Evolutionary conservation across 208 protist species (phyloP).

Genomic region (Strigomonas culicis): DNA sequence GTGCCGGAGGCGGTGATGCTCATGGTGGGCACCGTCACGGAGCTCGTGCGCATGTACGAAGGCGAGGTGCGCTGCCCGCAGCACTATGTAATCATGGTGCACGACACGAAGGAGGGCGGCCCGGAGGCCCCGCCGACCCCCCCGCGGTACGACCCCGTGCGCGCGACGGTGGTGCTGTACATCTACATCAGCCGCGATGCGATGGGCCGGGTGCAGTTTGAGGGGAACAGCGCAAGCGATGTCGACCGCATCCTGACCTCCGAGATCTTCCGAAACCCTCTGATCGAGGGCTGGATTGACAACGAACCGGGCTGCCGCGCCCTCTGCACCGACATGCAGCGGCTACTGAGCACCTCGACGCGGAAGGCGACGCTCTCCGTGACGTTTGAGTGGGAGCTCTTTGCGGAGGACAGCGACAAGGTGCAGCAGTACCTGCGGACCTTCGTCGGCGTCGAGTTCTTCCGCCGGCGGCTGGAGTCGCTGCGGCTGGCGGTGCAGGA

Average conservation of each 20-base stretch:
- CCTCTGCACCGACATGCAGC: slow-evolving; percentile 39
- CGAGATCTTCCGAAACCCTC: slow-evolving; percentile 74
- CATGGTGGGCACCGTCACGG: slow-evolving; percentile 49
- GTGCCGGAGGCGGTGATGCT: slow-evolving; percentile 75
- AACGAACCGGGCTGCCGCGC: slow-evolving; percentile 40
- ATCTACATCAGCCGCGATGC: slow-evolving; percentile 49
- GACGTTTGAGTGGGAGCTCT: slow-evolving; percentile 70
- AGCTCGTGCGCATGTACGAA: slow-evolving; percentile 39
- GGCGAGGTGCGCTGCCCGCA: slow-evolving; percentile 38
- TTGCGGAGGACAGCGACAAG: slow-evolving; percentile 40
- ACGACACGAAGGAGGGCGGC: slow-evolving; percentile 19
- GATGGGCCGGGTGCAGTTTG: slow-evolving; percentile 47
- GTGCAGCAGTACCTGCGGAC: slow-evolving; percentile 65
- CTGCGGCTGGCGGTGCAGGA: slow-evolving; percentile 28
- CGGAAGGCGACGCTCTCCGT: slow-evolving; percentile 22
- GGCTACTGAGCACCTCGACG: slow-evolving; percentile 27
- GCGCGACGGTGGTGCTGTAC: slow-evolving; percentile 48
- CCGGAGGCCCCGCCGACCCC: slow-evolving; percentile 12
- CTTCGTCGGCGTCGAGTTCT: slow-evolving; percentile 57
- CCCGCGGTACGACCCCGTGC: slow-evolving; percentile 65
- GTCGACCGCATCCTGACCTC: slow-evolving; percentile 69
- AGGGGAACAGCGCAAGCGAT: slow-evolving; percentile 46
- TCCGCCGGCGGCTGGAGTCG: slow-evolving; percentile 35
- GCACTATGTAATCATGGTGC: slow-evolving; percentile 58
- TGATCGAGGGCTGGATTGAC: slow-evolving; percentile 83